Percentiles rank a stretch among this genome's conserved stretches.
These are phyloP conservation scores for Gaeumannomyces sp. DNA, from an alignment of 2,329 filamentous ascomycete species.

Conservation along the genomic window DNA sequence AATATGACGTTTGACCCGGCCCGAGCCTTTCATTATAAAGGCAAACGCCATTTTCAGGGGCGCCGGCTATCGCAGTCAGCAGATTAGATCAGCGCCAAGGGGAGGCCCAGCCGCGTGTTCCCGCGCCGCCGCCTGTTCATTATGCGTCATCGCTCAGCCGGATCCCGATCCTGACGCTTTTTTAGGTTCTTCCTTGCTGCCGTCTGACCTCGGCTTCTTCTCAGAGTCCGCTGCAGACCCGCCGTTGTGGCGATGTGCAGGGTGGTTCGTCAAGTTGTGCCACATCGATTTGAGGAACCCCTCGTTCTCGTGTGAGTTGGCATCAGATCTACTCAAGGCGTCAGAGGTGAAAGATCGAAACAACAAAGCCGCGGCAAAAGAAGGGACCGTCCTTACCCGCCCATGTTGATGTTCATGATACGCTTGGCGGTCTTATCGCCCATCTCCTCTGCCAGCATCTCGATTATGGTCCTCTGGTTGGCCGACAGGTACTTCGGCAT, in stretches of 20 bases:
- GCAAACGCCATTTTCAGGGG: no score
- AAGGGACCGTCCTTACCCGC: slow-evolving; percentile 36
- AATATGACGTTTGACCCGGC: neutral
- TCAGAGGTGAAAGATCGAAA: neutral
- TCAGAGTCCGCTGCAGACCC: slow-evolving; percentile 5
- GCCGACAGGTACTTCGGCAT: slow-evolving; percentile 93
- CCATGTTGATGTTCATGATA: slow-evolving; percentile 72
- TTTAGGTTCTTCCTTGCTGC: slow-evolving; percentile 19
- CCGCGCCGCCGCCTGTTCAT: neutral
- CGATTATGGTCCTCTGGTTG: slow-evolving; percentile 87
- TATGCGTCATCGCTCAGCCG: slow-evolving; percentile 14
- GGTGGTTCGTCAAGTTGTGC: slow-evolving; percentile 83
- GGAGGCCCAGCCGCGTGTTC: no score
- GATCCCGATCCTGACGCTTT: slow-evolving; percentile 29
- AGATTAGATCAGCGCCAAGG: neutral
- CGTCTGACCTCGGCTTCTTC: slow-evolving; percentile 7
- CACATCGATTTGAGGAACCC: slow-evolving; percentile 90
- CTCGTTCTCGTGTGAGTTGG: slow-evolving; percentile 65
- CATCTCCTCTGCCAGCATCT: slow-evolving; percentile 97
- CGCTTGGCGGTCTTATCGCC: slow-evolving; percentile 85
- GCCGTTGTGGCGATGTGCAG: slow-evolving; percentile 34
- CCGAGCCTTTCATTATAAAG: neutral
- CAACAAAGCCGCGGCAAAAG: neutral
- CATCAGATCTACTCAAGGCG: slow-evolving; percentile 8
- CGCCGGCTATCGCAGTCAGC: neutral